Base-by-base conservation (phyloP, 1,139 yeast species). In the Hemisphaericaspora subhashii region DNA sequence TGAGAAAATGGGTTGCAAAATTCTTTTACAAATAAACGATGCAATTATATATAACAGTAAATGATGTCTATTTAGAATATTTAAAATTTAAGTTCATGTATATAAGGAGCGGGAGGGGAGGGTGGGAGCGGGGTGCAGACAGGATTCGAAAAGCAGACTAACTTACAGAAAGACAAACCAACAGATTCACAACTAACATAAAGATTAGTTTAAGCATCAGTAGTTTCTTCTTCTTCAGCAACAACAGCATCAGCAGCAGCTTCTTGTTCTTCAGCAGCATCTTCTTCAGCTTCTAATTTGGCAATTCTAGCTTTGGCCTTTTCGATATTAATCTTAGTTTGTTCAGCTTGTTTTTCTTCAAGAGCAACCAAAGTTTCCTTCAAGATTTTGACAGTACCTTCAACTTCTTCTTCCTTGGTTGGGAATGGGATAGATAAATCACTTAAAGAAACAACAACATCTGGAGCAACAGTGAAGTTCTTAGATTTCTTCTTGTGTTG, bases 381-480 rank as follows among this genome's bases (percentile, higher is more conserved):
- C 66, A 92, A 79, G 53, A 80, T 72, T 44, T 73, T 80, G 53
- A 86, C 64, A 48, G 95, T 80, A 38, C 66, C 66, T 35, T 84
- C 74, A 48, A 86, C 82, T 41, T 86, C 95, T 20, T 83, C 94
- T 52, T 78, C 71, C 55, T 83, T 77, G 46, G 83, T 73, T 58
- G 99, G 99, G 52, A 90, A 80, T 39, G 86, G 74, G 48, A 92
- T 78, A 47, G 83, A 81, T 61, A 90, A 78, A 54, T 85, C 83
- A 47, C 88, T 75, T 53, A 94, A 78, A 44, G 86, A 79, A 50
- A 84, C 83, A 56, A 92, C 83, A 48, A 88, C 76, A 47, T 83
- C 84, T 43, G 95, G 85, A 58, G 90, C 92, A 55, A 92, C 78
- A 46, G 83, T 75, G 62, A 89, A 83, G 46, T 57, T 60, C 58